Evolutionary conservation across 306 rosid species (phyloP), one percentile per base, ranked within the genome.

Genomic region (Casuarina glauca): DNA sequence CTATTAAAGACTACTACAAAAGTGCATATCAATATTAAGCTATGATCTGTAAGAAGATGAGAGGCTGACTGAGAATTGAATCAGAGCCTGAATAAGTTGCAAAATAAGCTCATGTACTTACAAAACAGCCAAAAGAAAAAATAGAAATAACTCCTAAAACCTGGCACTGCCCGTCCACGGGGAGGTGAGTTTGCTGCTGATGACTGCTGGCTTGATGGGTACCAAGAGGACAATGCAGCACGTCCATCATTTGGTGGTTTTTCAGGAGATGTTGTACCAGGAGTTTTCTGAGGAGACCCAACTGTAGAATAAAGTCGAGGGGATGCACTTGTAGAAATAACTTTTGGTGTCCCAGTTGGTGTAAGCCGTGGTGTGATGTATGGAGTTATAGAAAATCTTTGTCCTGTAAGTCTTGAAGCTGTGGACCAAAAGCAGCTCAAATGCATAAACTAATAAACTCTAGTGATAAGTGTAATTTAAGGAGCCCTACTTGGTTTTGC

Each of bases 101-200:
- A 48, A 50, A 15, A 48, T 69, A 53, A 70, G 57, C 67, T 72
- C 53, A 17, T 26, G 73, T 77, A 1, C 44, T 63, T 51, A 32
- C 68, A 32, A 7, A 64, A 61, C 48, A 42, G 55, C 53, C 13
- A 17, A 58, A 74, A 17, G 48, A 71, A 60, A 71, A 53, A 70
- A 62, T 55, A 76, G 51, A 39, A 75, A 61, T 44, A 80, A 74
- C 76, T 55, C 44, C 64, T 76, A 51, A 16, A 76, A 93, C 98
- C 97, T 84, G 94, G 79, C 72, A 81, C 44, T 64, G 88, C 43
- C 63, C 90, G 90, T 48, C 84, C 87, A 44, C 93, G 94, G 75
- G 97, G 96, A 76, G 99, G 99, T 82, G 99, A 93, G 76, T 83
- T 93, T 76, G 99, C 97, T 57, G 99, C 98, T 54, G 99, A 96